Evolutionary conservation across 148 eudicot genomes (phyloP).

Genomic region (Suaeda aralocaspica): DNA sequence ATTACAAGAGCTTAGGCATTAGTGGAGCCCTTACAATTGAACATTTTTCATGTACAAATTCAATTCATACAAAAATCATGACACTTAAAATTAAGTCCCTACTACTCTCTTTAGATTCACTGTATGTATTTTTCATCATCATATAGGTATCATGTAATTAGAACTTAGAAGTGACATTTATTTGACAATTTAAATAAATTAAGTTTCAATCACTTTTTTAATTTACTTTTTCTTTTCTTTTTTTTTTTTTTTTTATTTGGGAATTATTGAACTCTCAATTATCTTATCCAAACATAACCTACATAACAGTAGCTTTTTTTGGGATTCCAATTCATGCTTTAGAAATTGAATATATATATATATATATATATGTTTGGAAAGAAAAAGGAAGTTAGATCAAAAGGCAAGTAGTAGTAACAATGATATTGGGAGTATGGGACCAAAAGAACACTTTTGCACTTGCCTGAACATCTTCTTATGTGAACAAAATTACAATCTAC

Average conservation of each 20-base stretch:
- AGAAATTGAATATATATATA: background rate
- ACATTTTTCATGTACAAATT: no score
- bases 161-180: background rate
- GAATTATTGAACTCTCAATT: background rate
- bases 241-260: no score
- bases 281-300: slow-evolving; percentile 7
- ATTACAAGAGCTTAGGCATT: slow-evolving; percentile 6
- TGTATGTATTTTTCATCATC: background rate
- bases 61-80: no score
- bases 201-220: no score
- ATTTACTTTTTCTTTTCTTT: no score
- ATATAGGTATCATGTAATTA: background rate
- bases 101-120: background rate
- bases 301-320: background rate
- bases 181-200: background rate
- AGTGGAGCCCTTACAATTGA: slow-evolving; percentile 11
- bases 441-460: slow-evolving; percentile 10
- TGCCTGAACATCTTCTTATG: no score
- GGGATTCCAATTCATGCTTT: background rate
- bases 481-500: no score
- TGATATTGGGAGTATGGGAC: slow-evolving; percentile 3
- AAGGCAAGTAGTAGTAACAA: background rate
- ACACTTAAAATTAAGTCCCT: background rate
- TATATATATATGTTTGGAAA: slow-evolving; percentile 1
- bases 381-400: background rate